Conservation (phyloP, 495 filamentous ascomycete species). For the Glarea lozoyensis region DNA sequence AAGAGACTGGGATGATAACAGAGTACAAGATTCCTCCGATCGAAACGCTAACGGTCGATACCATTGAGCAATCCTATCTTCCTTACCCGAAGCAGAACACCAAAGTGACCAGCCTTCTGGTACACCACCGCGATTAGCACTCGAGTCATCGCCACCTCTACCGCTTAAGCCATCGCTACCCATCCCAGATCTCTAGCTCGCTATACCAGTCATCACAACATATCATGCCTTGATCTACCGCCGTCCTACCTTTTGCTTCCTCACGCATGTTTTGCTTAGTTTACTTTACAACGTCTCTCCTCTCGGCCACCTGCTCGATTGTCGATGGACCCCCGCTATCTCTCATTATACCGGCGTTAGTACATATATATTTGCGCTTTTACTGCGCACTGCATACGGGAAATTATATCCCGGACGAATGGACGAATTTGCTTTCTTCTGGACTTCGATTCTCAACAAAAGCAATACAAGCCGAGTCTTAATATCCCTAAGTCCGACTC, state of each 20-base stretch:
- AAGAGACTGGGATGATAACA: conserved; percentile 21
- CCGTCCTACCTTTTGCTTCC: not conserved
- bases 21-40: conserved; percentile 21
- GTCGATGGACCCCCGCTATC: conserved; percentile 9
- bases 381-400: conserved; percentile 6
- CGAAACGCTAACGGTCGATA: conserved; percentile 18
- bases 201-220: not conserved
- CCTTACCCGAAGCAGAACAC: too few species aligned
- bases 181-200: too few species aligned
- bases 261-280: conserved; percentile 10
- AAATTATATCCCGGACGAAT: conserved; percentile 18
- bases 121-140: too few species aligned
- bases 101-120: too few species aligned
- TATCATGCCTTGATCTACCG: not conserved
- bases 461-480: not conserved
- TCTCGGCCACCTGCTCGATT: not conserved
- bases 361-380: conserved; percentile 17
- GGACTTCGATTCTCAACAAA: not conserved
- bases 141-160: too few species aligned
- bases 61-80: too few species aligned
- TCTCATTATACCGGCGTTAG: conserved; percentile 10
- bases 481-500: not conserved
- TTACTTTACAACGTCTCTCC: conserved; percentile 8
- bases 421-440: conserved; percentile 4
- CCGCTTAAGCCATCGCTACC: too few species aligned